A percentile compares a stretch with the other conserved stretches of the same genome.
These are phyloP conservation scores for Boletus barrowsii DNA, from an alignment of 768 basidiomycete species.

Conservation along the genomic window DNA sequence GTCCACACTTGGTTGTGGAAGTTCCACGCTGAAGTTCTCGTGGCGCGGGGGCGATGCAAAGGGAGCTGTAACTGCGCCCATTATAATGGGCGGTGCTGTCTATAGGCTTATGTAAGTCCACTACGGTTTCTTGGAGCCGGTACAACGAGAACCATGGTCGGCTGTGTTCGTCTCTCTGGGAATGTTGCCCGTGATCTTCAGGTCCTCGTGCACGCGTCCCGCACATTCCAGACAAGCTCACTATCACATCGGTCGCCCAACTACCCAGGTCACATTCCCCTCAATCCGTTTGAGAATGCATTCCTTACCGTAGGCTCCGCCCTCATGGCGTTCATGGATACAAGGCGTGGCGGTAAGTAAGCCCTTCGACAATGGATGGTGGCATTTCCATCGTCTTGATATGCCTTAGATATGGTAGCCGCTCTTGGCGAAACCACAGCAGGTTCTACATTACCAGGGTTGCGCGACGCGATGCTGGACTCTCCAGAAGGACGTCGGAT, in stretches of 20 bases:
- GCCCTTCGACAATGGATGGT: conserved; percentile 20
- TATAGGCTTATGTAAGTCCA: too few species aligned
- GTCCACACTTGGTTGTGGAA: conserved; percentile 20
- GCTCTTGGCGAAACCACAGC: conserved; percentile 93
- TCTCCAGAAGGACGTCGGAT: conserved; percentile 82
- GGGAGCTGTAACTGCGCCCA: not conserved
- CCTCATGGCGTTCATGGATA: conserved; percentile 75
- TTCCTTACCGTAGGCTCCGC: conserved; percentile 86
- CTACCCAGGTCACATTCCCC: conserved; percentile 79
- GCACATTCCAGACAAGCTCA: conserved; percentile 12
- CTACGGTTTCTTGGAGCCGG: too few species aligned
- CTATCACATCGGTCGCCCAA: conserved; percentile 36
- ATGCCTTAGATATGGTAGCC: conserved; percentile 84
- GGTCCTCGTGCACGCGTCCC: conserved; percentile 1
- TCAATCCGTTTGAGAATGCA: conserved; percentile 79
- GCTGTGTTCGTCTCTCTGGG: not conserved
- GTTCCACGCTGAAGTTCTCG: conserved; percentile 16
- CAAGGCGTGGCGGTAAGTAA: conserved; percentile 76
- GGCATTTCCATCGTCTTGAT: not conserved
- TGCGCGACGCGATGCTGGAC: conserved; percentile 75
- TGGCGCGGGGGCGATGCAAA: conserved; percentile 15
- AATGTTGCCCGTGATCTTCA: not conserved
- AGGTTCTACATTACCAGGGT: conserved; percentile 66
- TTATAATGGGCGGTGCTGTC: not conserved
- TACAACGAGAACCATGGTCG: not conserved